phyloP scores from a whole-genome alignment of 2,329 filamentous ascomycete species.

The Colletotrichum incanum region DNA sequence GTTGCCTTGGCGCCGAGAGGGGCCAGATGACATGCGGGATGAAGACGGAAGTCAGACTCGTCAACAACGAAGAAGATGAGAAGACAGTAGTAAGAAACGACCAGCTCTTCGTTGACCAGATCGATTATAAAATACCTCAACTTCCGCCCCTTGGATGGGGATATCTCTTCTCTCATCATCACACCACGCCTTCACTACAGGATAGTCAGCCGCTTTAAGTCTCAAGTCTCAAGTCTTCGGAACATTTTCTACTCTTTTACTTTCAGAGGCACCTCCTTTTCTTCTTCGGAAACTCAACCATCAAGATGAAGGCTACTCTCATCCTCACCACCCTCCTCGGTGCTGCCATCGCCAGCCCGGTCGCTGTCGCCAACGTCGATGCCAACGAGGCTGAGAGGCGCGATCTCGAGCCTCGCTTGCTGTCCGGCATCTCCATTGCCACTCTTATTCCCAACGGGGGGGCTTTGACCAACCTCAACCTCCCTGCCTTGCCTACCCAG shows the following conservation, averaged over 20 bases:
- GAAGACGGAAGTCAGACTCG: constrained; percentile 21
- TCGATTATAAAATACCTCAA: constrained; percentile 37
- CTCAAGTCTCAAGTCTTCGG: constrained; percentile 28
- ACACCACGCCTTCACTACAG: constrained; percentile 31
- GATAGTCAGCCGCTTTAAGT: constrained; percentile 40
- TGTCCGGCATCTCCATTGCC: not conserved
- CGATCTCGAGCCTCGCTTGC: not conserved
- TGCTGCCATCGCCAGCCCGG: constrained; percentile 28
- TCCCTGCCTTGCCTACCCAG: not conserved
- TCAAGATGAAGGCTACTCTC: constrained; percentile 42
- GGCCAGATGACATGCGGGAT: constrained; percentile 13
- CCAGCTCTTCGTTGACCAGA: not conserved
- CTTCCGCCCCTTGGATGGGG: not conserved
- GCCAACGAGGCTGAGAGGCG: constrained; percentile 7
- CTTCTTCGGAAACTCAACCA: not conserved
- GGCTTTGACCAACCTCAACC: not conserved
- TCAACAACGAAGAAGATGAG: not conserved
- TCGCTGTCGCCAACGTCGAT: constrained; percentile 25
- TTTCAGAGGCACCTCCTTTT: not conserved
- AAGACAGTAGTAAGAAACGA: not conserved
- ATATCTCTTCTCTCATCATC: constrained; percentile 25
- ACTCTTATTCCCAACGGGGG: not conserved
- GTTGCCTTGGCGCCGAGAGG: constrained; percentile 8
- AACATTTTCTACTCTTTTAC: constrained; percentile 13
- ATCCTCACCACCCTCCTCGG: constrained; percentile 31